Percentiles rank a stretch among this genome's conserved stretches.
These are phyloP conservation scores for Lasiodiplodia theobromae DNA, from an alignment of 2,329 filamentous ascomycete species.

Conservation along the genomic window DNA sequence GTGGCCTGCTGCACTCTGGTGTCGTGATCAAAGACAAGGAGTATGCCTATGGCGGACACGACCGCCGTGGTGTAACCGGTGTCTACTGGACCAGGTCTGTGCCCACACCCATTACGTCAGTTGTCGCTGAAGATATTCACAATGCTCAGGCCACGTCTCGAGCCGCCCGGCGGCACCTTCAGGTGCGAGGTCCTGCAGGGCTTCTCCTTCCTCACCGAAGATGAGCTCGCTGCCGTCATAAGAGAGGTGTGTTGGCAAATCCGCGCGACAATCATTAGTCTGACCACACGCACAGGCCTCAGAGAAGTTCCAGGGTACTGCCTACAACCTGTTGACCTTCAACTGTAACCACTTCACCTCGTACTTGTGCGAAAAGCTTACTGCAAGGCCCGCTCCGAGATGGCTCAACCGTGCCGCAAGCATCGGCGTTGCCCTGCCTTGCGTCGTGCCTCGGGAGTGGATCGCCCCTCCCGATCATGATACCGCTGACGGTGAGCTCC, in stretches of 20 bases:
- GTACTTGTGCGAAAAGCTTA: slow-evolving; percentile 76
- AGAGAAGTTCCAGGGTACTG: slow-evolving; percentile 74
- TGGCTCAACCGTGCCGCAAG: slow-evolving; percentile 88
- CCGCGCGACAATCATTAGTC: not conserved
- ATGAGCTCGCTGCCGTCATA: slow-evolving; percentile 76
- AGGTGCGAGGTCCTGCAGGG: slow-evolving; percentile 78
- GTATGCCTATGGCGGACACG: slow-evolving; percentile 86
- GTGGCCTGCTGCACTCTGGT: slow-evolving; percentile 80
- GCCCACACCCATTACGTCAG: slow-evolving; percentile 17
- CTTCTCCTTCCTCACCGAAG: slow-evolving; percentile 72
- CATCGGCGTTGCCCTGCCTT: slow-evolving; percentile 81
- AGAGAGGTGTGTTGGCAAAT: slow-evolving; percentile 51
- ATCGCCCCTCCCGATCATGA: slow-evolving; percentile 80
- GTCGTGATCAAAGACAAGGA: slow-evolving; percentile 81
- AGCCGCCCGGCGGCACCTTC: slow-evolving; percentile 81
- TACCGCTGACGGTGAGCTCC: slow-evolving; percentile 72
- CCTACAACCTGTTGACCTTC: slow-evolving; percentile 80
- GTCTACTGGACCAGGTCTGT: slow-evolving; percentile 77
- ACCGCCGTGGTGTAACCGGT: slow-evolving; percentile 72
- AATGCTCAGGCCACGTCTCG: slow-evolving; percentile 61
- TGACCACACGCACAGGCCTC: slow-evolving; percentile 60
- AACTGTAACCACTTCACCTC: slow-evolving; percentile 93
- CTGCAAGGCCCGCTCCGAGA: slow-evolving; percentile 70
- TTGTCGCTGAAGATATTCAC: slow-evolving; percentile 1
- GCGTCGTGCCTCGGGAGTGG: slow-evolving; percentile 83